Evolutionary conservation across 768 basidiomycete species (phyloP), one percentile per base, ranked within the genome.

Genomic region (Lentinula sp.): DNA sequence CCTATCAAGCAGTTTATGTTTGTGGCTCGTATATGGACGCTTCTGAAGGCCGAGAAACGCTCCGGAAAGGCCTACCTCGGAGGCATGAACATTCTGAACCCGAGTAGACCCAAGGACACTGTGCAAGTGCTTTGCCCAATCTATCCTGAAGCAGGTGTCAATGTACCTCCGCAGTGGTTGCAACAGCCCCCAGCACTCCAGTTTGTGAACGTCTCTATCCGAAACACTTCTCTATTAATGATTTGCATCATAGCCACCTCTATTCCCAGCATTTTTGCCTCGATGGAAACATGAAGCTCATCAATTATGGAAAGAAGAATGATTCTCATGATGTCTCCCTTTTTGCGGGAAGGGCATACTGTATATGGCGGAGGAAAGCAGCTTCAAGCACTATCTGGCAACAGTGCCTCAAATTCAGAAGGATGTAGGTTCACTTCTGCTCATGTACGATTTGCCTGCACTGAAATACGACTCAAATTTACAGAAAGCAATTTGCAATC

Each of bases 131-230:
- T 60, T 37, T 72, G 71, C 35, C 64, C 65, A 4, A 64, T 67
- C 8, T 74, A 71, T 58, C 73, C 71, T 9, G 66, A 74, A 37
- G 52, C 65, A 49, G 64, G 66, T 35, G 49, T 73, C 54, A 73
- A 73, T 60, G 60, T 73, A 13, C 65, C 66, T 4, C 42, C 65
- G 23, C 60, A n/a, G 5, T 52, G 51, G 51, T 10, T 13, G 18
- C 10, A 18, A 18, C 1, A 9, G 21, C 49, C 49, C n/a, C n/a
- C n/a, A 18, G 49, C 10, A 10, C 49, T 50, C 62, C 69, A 65
- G 9, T 64, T 68, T 45, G 46, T 62, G 0, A 64, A 65, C 32
- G 9, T 10, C 9, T 10, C 9, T 3, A 10, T 10, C 23, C 2
- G 23, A 23, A 23, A 23, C 23, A 2, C 23, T 42, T 10, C 16